These are phyloP conservation scores for Suillus decipiens DNA, from an alignment of 768 basidiomycete genomes.

Conservation along the genomic window DNA sequence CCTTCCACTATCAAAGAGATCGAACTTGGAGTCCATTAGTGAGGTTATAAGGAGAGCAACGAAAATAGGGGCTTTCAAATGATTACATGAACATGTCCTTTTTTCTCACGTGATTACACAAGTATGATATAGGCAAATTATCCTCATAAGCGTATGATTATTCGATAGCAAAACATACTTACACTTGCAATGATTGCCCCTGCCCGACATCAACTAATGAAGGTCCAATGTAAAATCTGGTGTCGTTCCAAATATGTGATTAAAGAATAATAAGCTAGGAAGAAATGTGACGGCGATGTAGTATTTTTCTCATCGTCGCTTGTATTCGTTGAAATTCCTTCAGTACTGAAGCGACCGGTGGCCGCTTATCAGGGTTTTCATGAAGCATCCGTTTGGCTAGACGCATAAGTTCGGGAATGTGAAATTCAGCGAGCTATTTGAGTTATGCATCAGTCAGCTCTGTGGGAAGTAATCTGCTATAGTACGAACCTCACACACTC, in stretches of 20 bases:
- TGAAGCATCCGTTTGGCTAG: conserved; percentile 63
- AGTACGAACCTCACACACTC: conserved; percentile 59
- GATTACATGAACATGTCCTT: not conserved
- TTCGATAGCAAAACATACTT: not conserved
- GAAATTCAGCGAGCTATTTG: conserved; percentile 50
- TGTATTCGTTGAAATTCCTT: conserved; percentile 53
- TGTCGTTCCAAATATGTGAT: not conserved
- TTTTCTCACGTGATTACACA: too few species aligned
- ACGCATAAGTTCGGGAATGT: conserved; percentile 59
- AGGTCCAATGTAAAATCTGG: conserved; percentile 8
- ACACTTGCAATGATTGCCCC: not conserved
- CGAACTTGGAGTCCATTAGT: not conserved
- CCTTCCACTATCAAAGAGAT: not conserved
- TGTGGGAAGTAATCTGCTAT: not conserved
- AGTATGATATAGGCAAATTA: too few species aligned
- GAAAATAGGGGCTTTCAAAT: not conserved
- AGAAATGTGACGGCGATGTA: conserved; percentile 21
- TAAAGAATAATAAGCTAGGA: not conserved
- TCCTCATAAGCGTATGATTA: too few species aligned
- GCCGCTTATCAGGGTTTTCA: conserved; percentile 50
- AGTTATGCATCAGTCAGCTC: conserved; percentile 12
- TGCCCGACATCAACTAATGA: not conserved
- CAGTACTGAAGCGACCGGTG: conserved; percentile 49
- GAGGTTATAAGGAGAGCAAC: not conserved
- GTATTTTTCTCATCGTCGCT: conserved; percentile 40